A percentile compares a stretch with the other conserved stretches of the same genome.
phyloP scores from a whole-genome alignment of 2,329 filamentous ascomycete species.

The Colletotrichum sp. region DNA sequence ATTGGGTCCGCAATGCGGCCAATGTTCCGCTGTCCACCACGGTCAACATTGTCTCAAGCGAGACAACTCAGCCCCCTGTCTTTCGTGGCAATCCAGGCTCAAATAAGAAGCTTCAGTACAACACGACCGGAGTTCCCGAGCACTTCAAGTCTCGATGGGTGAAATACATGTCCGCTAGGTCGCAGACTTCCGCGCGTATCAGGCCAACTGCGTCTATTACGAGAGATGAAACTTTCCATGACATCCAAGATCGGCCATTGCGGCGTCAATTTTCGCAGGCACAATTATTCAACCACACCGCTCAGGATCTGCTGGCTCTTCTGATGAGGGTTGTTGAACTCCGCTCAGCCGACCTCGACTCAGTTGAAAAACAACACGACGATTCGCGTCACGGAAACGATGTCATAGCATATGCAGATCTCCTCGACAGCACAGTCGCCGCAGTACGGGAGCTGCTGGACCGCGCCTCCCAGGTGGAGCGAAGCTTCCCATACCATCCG shows the following conservation, averaged over 20 bases:
- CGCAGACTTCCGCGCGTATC: background rate
- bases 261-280: background rate
- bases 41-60: background rate
- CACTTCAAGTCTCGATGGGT: background rate
- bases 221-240: background rate
- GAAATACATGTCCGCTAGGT: background rate
- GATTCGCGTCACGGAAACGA: background rate
- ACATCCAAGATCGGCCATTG: background rate
- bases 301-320: background rate
- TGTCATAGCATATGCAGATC: background rate
- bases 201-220: background rate
- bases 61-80: background rate
- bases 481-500: background rate
- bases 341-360: background rate
- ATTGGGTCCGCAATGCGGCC: background rate
- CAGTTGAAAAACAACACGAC: background rate
- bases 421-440: background rate
- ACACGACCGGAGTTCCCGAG: background rate
- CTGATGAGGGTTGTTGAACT: background rate
- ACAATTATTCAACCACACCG: background rate
- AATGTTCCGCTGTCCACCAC: background rate
- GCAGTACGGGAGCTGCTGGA: background rate
- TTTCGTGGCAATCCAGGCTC: background rate
- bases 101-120: background rate
- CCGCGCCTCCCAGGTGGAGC: background rate